Conservation (phyloP, 2,329 filamentous ascomycete species). For the Zymoseptoria pseudotritici region DNA sequence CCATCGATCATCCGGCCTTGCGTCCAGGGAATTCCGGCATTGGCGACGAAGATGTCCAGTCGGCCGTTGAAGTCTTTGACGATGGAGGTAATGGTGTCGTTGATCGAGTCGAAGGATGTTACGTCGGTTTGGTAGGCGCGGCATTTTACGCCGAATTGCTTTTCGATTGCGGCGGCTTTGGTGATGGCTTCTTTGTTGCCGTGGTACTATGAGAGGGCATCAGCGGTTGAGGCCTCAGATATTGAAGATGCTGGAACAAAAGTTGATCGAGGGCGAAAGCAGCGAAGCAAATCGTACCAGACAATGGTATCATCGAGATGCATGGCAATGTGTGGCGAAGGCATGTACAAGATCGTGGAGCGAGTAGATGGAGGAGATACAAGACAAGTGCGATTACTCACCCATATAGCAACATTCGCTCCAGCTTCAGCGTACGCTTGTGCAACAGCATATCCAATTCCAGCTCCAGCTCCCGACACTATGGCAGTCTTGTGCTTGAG, state of each 20-base stretch:
- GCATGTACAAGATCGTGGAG: too few relatives aligned
- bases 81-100: slow-evolving; percentile 51
- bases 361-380: too few relatives aligned
- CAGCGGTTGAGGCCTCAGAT: not conserved
- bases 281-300: too few relatives aligned
- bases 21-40: slow-evolving; percentile 68
- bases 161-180: slow-evolving; percentile 26
- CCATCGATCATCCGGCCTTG: slow-evolving; percentile 62
- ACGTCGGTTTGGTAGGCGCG: slow-evolving; percentile 61
- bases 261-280: too few relatives aligned
- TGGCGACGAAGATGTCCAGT: slow-evolving; percentile 70
- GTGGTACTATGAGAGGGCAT: slow-evolving; percentile 28
- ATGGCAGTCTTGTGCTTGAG: slow-evolving; percentile 31
- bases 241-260: not conserved
- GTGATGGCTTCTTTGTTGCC: slow-evolving; percentile 30
- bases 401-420: slow-evolving; percentile 39
- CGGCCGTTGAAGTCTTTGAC: slow-evolving; percentile 60
- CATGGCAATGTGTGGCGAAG: too few relatives aligned
- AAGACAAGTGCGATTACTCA: not conserved
- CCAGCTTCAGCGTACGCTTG: slow-evolving; percentile 33
- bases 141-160: slow-evolving; percentile 31
- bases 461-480: slow-evolving; percentile 29
- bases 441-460: slow-evolving; percentile 30
- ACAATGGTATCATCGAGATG: not conserved
- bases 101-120: slow-evolving; percentile 47